Evolutionary conservation across 2,329 filamentous ascomycete genomes (phyloP), one percentile per base, ranked within the genome.

Genomic region (Helotiales sp.): DNA sequence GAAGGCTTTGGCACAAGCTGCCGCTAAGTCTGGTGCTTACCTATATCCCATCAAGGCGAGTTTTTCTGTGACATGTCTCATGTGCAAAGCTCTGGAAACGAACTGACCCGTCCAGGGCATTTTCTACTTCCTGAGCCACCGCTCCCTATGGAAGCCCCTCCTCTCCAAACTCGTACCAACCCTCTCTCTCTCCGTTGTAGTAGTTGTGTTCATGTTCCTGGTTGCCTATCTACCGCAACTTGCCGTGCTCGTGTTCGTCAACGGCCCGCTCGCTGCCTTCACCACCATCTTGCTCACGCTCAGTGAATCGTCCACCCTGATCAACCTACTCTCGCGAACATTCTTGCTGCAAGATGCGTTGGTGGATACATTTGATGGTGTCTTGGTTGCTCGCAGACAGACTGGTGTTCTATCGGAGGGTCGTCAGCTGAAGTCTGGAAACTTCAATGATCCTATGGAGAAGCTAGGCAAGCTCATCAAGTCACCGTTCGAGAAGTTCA

Each of bases 191-290:
- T 93, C 92, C 15, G 79, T 89, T 10, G 86, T 87, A 52, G 89
- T 97, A 54, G 89, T 94, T 1, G 83, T 84, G 11, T 83, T 87
- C 78, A 96, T 97, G 93, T 97, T 98, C 80, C 82, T 91, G 73
- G 89, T 97, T 77, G 91, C 93, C 58, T 97, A 97, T 78, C 76
- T 89, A 8, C 95, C 95, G 0, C 95, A 97, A 82, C 86, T 93
- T 26, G 91, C 93, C 0, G 79, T 97, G 15, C 86, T 97, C 52
- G 85, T 93, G 61, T 89, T 97, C 74, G 91, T 96, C 70, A 95
- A 93, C 71, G 95, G 95, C 0, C 94, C 92, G 0, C 80, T 95
- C 4, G 91, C 92, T 4, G 89, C 91, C n/a, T 80, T 93, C 67
- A 89, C 90, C 1, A 91, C 92, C 0, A 82, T 89, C 1, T 80